Evolutionary conservation across 257 asterid species (phyloP), one percentile per base, ranked within the genome.

Genomic region (Jasminum sambac): DNA sequence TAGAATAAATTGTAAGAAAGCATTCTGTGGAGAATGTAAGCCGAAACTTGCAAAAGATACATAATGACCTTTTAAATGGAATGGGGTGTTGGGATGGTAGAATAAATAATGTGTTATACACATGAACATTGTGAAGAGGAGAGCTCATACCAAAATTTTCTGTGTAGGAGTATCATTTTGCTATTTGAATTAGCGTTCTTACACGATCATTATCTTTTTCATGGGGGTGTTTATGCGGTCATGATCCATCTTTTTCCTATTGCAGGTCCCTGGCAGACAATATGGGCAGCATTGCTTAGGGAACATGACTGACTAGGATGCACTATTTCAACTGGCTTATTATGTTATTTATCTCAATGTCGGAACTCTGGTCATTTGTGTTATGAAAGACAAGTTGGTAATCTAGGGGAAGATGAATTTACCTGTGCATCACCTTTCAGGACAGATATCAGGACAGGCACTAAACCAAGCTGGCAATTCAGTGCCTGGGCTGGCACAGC

Each of bases 361-460:
- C 21, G 74, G 77, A 71, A 41, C 64, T 55, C 70, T 37, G 44
- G 61, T 67, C 9, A 1, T 74, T 74, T 52, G 30, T 80, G 84
- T 57, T 71, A 43, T 64, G 80, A 55, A 72, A 67, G 55, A 62
- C 72, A 73, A 70, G 66, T 65, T 71, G 46, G 66, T 75, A 62
- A 55, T 68, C 60, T 76, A 48, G 78, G 44, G 66, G 78, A 72
- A 76, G 71, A 87, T 89, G 96, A 87, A 86, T 83, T 69, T 85
- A 55, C 96, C 84, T 72, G 78, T 83, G 0, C 92, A 81, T 60
- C 86, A 81, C 30, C 36, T 23, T 73, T 68, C 96, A 13, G 91
- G 91, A 65, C 89, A 84, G 84, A 77, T 85, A 65, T 74, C 88
- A 2, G 96, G 90, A 46, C 91, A 89, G 80, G 84, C 82, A 62